Conservation (phyloP, 495 filamentous ascomycete species). For the Penicillium canescens region DNA sequence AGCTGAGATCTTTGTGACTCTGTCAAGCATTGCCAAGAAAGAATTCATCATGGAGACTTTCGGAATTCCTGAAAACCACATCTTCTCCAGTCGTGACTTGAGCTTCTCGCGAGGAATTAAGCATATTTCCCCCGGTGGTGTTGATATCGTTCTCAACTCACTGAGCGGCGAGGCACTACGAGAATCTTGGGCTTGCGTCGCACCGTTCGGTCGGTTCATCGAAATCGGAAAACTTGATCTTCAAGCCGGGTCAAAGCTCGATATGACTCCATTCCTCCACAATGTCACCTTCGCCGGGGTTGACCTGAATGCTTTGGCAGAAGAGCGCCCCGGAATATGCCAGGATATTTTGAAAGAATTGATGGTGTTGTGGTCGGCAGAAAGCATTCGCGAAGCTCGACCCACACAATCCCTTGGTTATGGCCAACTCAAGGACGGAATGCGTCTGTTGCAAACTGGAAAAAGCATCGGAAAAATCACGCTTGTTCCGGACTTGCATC, state of each 20-base stretch:
- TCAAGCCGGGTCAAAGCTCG: not conserved
- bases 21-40: not conserved
- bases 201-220: not conserved
- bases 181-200: not conserved
- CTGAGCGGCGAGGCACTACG: not conserved
- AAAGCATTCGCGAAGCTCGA: too few species aligned
- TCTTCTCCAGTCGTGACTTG: not conserved
- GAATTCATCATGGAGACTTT: not conserved
- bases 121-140: not conserved
- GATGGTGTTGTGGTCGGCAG: too few species aligned
- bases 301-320: too few species aligned
- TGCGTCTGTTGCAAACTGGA: too few species aligned
- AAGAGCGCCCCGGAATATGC: too few species aligned
- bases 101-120: not conserved
- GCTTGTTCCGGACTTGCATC: too few species aligned
- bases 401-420: too few species aligned
- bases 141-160: constrained; percentile 1
- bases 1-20: not conserved
- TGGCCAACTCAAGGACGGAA: too few species aligned
- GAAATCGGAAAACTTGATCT: not conserved
- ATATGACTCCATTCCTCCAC: not conserved
- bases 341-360: too few species aligned
- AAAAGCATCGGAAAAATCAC: too few species aligned
- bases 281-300: not conserved
- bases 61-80: not conserved